Conservation (phyloP, 345 rosid genomes). For the Syzygium oleosum region DNA sequence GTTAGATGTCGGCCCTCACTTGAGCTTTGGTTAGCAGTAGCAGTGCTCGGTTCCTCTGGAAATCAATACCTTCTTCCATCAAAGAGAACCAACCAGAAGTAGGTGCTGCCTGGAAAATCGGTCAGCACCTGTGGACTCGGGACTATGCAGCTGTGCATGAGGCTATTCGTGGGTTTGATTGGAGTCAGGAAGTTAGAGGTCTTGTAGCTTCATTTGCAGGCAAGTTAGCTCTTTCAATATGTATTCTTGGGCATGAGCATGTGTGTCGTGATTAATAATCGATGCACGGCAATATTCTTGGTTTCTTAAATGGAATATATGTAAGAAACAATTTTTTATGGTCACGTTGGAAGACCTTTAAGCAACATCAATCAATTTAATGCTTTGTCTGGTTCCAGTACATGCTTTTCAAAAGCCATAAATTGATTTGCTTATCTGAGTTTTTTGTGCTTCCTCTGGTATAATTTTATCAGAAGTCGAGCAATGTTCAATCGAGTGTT, state of each 20-base stretch:
- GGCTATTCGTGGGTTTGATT: slow-evolving; percentile 60
- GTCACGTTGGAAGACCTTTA: not conserved
- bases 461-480: not conserved
- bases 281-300: not conserved
- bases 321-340: not conserved
- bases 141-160: slow-evolving; percentile 72
- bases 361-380: not conserved
- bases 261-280: not conserved
- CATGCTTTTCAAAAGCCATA: not conserved
- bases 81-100: slow-evolving; percentile 71
- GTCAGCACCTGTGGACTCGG: slow-evolving; percentile 75
- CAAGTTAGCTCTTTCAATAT: not conserved
- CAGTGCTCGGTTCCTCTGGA: slow-evolving; percentile 80
- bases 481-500: not conserved
- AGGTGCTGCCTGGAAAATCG: slow-evolving; percentile 70
- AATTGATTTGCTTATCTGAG: not conserved
- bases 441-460: not conserved
- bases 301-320: not conserved
- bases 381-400: not conserved
- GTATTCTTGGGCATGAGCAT: not conserved
- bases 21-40: slow-evolving; percentile 32
- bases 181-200: slow-evolving; percentile 60
- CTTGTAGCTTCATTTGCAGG: slow-evolving; percentile 73
- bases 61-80: slow-evolving; percentile 49
- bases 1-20: not conserved